Evolutionary conservation across 2,329 filamentous ascomycete species (phyloP).

Genomic region (Venturia carpophila): DNA sequence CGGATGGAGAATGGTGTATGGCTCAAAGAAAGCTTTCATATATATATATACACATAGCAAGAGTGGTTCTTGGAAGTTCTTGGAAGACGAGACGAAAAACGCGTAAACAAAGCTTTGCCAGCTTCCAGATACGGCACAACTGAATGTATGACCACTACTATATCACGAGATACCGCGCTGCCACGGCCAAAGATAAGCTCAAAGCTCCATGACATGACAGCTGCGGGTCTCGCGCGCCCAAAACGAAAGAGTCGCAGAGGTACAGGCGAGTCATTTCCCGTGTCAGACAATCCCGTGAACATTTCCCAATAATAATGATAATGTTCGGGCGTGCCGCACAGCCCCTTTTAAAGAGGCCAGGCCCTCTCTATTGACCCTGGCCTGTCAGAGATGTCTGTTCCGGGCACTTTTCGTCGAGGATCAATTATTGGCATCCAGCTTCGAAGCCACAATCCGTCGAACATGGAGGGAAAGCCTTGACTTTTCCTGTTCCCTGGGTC

Average conservation of each 20-base stretch:
- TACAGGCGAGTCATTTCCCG: neutral
- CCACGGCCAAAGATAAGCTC: neutral
- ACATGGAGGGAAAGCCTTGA: neutral
- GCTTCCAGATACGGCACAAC: neutral
- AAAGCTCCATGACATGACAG: neutral
- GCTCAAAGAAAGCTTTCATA: neutral
- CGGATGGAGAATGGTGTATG: neutral
- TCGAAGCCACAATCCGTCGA: neutral
- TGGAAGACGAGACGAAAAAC: neutral
- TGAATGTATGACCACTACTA: neutral
- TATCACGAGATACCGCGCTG: neutral
- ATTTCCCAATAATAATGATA: too few species aligned
- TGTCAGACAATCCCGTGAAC: conserved; percentile 3
- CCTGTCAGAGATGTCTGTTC: neutral
- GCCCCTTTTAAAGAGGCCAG: neutral
- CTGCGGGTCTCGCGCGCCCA: neutral
- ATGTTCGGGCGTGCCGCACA: neutral
- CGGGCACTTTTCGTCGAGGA: neutral
- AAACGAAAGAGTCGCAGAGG: too few species aligned
- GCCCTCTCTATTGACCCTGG: neutral
- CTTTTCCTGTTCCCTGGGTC: too few species aligned
- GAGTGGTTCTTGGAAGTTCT: neutral
- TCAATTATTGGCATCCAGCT: neutral
- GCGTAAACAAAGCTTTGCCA: neutral
- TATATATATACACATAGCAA: too few species aligned